A percentile compares a stretch with the other conserved stretches of the same genome.
phyloP scores from a whole-genome alignment of 306 rosid genomes.

The Quercus agrifolia region DNA sequence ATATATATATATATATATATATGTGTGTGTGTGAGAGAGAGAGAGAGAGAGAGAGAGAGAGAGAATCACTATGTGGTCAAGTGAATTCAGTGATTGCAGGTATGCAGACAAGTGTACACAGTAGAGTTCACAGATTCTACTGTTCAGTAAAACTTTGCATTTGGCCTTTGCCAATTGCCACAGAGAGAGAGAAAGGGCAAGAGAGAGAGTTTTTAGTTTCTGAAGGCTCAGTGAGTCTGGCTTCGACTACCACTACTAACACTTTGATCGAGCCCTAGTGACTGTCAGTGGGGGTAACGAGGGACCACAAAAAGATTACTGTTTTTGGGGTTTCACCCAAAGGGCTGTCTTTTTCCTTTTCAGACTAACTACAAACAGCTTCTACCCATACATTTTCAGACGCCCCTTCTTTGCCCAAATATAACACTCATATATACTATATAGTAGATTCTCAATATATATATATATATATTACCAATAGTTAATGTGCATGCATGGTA shows the following conservation, averaged over 20 bases:
- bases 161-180: conserved; percentile 13
- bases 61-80: conserved; percentile 43
- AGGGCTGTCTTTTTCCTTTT: conserved; percentile 58
- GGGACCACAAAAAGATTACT: conserved; percentile 63
- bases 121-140: conserved; percentile 63
- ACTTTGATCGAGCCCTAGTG: conserved; percentile 34
- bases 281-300: conserved; percentile 32
- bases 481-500: not conserved
- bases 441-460: not conserved
- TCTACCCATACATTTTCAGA: conserved; percentile 34
- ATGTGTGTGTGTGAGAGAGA: not conserved
- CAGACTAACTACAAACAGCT: conserved; percentile 56
- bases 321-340: conserved; percentile 76
- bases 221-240: conserved; percentile 27
- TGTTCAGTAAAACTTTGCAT: conserved; percentile 44
- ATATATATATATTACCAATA: not conserved
- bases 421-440: no score
- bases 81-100: conserved; percentile 68
- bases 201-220: not conserved
- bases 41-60: conserved; percentile 14
- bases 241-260: conserved; percentile 42
- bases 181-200: conserved; percentile 20
- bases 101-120: conserved; percentile 54
- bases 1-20: no score
- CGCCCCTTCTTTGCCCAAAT: not conserved